Conservation (phyloP, 352 stramenopile species). For the Albugo laibachii region DNA sequence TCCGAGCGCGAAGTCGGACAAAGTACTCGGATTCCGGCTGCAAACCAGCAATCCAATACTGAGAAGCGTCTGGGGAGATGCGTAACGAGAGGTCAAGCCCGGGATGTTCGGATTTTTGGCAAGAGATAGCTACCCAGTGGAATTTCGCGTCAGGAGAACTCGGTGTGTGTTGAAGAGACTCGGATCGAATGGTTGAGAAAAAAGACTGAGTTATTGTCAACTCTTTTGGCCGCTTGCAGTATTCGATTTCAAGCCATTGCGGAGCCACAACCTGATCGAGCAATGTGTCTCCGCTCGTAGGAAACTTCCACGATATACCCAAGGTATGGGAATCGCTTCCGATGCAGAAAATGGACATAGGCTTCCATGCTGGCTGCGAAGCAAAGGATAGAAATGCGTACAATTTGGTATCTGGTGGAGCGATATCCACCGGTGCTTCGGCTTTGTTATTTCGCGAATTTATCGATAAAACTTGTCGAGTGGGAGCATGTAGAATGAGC, state of each 20-base stretch:
- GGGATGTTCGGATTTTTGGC: too few relatives aligned
- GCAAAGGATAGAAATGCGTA: slow-evolving; percentile 20
- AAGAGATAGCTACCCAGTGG: too few relatives aligned
- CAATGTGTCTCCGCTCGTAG: slow-evolving; percentile 8
- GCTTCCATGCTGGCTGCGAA: slow-evolving; percentile 14
- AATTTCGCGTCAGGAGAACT: slow-evolving; percentile 9
- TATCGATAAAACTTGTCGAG: slow-evolving; percentile 18
- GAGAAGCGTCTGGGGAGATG: slow-evolving; percentile 22
- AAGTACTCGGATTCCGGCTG: slow-evolving; percentile 37
- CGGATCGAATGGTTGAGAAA: slow-evolving; percentile 21
- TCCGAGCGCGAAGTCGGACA: slow-evolving; percentile 28
- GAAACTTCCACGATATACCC: slow-evolving; percentile 32
- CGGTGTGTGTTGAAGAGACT: slow-evolving; percentile 4
- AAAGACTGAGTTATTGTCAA: slow-evolving; percentile 22
- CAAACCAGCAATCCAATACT: slow-evolving; percentile 34
- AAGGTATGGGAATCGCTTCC: slow-evolving; percentile 24
- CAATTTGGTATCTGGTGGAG: slow-evolving; percentile 7
- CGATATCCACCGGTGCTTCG: slow-evolving; percentile 21
- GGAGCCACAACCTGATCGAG: slow-evolving; percentile 20
- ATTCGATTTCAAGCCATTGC: slow-evolving; percentile 32
- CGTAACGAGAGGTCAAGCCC: slow-evolving; percentile 3
- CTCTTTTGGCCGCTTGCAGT: slow-evolving; percentile 29
- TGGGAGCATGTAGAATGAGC: slow-evolving; percentile 26
- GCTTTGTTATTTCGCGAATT: slow-evolving; percentile 21
- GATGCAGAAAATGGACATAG: slow-evolving; percentile 14